Evolutionary conservation across 1,139 yeast genomes (phyloP).

Genomic region (Saccharomycopsis crataegensis): DNA sequence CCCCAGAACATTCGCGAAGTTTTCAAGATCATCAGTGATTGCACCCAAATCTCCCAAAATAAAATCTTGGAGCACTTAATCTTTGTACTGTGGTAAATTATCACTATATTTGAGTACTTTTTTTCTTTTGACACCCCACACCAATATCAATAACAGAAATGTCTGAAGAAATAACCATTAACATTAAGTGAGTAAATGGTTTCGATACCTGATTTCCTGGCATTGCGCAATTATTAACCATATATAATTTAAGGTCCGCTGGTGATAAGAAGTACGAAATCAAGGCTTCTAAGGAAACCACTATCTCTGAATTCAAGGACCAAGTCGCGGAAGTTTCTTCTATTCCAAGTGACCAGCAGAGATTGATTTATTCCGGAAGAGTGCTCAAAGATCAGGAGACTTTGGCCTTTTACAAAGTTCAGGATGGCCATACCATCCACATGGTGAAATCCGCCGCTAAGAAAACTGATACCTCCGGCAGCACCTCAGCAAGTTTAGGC

Average conservation of each 20-base stretch:
- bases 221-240: background rate
- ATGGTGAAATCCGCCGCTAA: slow-evolving; percentile 63
- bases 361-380: slow-evolving; percentile 89
- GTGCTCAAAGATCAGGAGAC: slow-evolving; percentile 82
- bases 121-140: background rate
- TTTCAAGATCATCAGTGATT: no score
- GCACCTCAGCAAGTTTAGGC: slow-evolving; percentile 19
- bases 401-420: slow-evolving; percentile 68
- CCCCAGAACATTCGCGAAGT: no score
- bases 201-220: background rate
- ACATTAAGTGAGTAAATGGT: slow-evolving; percentile 5
- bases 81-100: no score
- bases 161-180: slow-evolving; percentile 4
- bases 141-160: background rate
- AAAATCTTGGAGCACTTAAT: no score
- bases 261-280: slow-evolving; percentile 78
- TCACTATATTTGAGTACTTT: background rate
- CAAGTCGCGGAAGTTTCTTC: slow-evolving; percentile 52
- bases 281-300: slow-evolving; percentile 42
- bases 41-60: no score
- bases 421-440: slow-evolving; percentile 82
- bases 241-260: slow-evolving; percentile 37
- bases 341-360: slow-evolving; percentile 68
- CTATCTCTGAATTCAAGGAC: slow-evolving; percentile 64
- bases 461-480: slow-evolving; percentile 21